A percentile compares a stretch with the other conserved stretches of the same genome.
Conservation (phyloP, 768 basidiomycete genomes). For the Paxillus involutus region DNA sequence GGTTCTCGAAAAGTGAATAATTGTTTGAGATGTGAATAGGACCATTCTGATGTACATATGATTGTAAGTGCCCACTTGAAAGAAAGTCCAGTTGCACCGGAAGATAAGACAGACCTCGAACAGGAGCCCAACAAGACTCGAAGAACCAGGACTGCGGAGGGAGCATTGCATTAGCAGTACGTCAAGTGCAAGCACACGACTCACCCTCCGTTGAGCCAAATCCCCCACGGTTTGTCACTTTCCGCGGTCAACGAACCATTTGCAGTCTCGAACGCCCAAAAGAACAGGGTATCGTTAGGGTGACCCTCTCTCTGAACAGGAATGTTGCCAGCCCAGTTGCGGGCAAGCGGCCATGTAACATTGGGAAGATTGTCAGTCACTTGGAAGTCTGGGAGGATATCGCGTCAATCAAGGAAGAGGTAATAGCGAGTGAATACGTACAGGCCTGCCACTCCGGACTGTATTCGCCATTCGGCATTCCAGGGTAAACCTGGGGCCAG, state of each 20-base stretch:
- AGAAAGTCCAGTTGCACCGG: not conserved
- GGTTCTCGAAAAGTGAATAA: constrained; percentile 49
- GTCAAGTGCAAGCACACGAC: constrained; percentile 10
- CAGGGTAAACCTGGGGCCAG: constrained; percentile 44
- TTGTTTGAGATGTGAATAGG: constrained; percentile 59
- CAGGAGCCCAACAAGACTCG: constrained; percentile 63
- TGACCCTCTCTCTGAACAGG: constrained; percentile 57
- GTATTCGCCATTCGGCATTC: constrained; percentile 45
- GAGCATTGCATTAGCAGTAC: not conserved
- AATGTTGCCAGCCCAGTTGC: constrained; percentile 66
- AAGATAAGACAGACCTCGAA: constrained; percentile 51
- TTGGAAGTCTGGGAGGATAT: constrained; percentile 47
- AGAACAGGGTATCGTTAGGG: constrained; percentile 67
- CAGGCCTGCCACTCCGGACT: constrained; percentile 63
- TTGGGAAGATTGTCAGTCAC: constrained; percentile 59
- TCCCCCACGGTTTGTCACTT: constrained; percentile 60
- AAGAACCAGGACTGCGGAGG: constrained; percentile 57
- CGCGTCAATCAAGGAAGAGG: not conserved
- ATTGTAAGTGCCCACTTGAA: not conserved
- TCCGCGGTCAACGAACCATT: constrained; percentile 52
- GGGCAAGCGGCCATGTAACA: constrained; percentile 51
- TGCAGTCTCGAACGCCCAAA: constrained; percentile 59
- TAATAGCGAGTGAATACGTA: constrained; percentile 28
- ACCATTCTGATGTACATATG: constrained; percentile 53
- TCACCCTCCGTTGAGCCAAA: constrained; percentile 76